Evolutionary conservation across 2,329 filamentous ascomycete species (phyloP).

Genomic region (Capronia epimyces): DNA sequence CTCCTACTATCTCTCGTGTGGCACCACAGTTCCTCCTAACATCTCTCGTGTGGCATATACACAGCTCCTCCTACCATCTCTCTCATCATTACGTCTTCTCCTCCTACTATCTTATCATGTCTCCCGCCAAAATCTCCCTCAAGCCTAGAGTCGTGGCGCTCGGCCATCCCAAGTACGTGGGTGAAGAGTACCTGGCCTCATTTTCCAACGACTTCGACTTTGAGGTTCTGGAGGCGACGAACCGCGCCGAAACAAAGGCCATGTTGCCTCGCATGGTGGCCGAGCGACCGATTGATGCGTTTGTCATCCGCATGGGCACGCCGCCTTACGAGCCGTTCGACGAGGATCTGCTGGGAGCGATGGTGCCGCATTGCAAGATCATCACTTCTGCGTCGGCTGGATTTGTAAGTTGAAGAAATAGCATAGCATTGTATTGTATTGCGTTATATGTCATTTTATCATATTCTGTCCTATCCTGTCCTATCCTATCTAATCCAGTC

Average conservation of each 20-base stretch:
- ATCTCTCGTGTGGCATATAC: too few species aligned
- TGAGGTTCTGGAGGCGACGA: constrained; percentile 33
- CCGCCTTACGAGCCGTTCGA: constrained; percentile 48
- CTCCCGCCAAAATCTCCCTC: neutral
- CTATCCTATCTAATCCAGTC: too few species aligned
- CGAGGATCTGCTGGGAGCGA: constrained; percentile 38
- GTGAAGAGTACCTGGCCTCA: constrained; percentile 37
- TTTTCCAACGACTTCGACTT: constrained; percentile 27
- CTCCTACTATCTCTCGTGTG: too few species aligned
- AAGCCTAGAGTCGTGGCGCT: constrained; percentile 43
- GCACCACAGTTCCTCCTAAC: too few species aligned
- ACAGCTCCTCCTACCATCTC: too few species aligned
- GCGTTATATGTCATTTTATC: too few species aligned
- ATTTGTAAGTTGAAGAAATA: constrained; percentile 3
- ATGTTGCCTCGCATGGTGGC: constrained; percentile 33
- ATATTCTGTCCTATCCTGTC: too few species aligned
- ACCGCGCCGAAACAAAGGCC: constrained; percentile 36
- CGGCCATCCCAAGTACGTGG: constrained; percentile 38
- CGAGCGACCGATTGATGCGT: constrained; percentile 41
- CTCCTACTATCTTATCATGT: neutral
- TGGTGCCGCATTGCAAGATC: constrained; percentile 43
- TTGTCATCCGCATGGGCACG: constrained; percentile 49
- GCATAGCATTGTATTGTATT: too few species aligned
- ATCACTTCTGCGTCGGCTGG: constrained; percentile 41
- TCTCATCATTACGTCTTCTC: neutral